Evolutionary conservation across 176 grass and related monocot species (phyloP).

Genomic region (Carex cristatella): DNA sequence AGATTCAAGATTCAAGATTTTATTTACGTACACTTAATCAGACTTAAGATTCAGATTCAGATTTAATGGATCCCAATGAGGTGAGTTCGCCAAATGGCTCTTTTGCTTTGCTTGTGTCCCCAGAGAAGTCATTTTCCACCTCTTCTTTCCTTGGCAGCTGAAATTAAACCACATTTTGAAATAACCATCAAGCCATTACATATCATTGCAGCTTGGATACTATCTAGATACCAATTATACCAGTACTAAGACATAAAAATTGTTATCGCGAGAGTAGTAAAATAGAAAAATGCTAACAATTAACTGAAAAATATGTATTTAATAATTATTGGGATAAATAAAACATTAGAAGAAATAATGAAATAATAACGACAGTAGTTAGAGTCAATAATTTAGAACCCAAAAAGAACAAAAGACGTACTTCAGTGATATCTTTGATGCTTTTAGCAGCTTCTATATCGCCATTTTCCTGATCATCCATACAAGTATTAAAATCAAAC

Average conservation of each 20-base stretch:
- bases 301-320: neutral
- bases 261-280: neutral
- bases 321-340: neutral
- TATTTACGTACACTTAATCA: slow-evolving; percentile 18
- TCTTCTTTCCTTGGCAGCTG: slow-evolving; percentile 93
- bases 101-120: slow-evolving; percentile 55
- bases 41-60: slow-evolving; percentile 46
- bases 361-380: neutral
- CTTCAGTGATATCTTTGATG: slow-evolving; percentile 57
- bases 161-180: slow-evolving; percentile 18
- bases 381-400: neutral
- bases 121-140: slow-evolving; percentile 72
- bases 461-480: slow-evolving; percentile 58
- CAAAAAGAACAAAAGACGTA: slow-evolving; percentile 26
- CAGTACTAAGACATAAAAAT: no score
- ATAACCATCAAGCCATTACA: neutral
- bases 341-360: neutral
- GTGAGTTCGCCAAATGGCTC: slow-evolving; percentile 94
- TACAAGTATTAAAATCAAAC: slow-evolving; percentile 1
- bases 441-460: slow-evolving; percentile 62
- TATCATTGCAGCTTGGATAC: neutral
- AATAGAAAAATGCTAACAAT: slow-evolving; percentile 2
- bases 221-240: no score
- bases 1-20: neutral
- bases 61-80: slow-evolving; percentile 35